Base-by-base conservation (phyloP, 768 basidiomycete genomes). In the Leccinum arenicola region DNA sequence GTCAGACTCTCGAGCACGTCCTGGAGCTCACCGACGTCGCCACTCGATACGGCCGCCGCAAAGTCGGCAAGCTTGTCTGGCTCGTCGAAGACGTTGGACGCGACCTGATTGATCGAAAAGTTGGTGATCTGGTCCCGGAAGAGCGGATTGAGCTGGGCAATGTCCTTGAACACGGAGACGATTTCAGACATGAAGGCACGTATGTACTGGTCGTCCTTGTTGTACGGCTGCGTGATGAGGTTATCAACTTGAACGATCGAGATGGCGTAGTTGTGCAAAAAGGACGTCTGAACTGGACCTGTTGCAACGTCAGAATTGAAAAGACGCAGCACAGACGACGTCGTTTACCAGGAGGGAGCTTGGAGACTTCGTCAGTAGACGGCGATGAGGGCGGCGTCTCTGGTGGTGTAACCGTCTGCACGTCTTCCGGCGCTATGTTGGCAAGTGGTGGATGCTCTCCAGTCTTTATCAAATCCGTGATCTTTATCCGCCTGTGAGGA, bases 41-140 rank as follows among this genome's bases (percentile, higher is more conserved):
- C 95, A 0, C 89, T 88, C 0, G 91, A 94, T 0, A 98, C 95
- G 0, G 95, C 95, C 0, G 97, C 97, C 0, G 96, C 94, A 64
- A 98, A 96, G 70, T 99, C 97, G 0, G 95, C 96, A 25, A 98
- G 85, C 70, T 95, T 95, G 73, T 97, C 95, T 0, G 96, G 96
- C 68, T 98, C 95, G 68, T 98, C 95, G 66, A 98, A 98, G 56
- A 97, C 91, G 74, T 94, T 97, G 9, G 89, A 83, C 2, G 94
- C 89, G 56, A 93, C 85, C 71, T 96, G 93, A 70, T 90, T 89
- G 74, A 96, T 94, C 15, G 91, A 91, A 74, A 97, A 97, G 72
- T 93, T 94, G 62, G 95, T 94, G 65, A 98, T 96, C 70, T 98
- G 95, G 77, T 98, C 96, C 47, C 95, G 90, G 87, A 98, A 98